Evolutionary conservation across 768 basidiomycete genomes (phyloP).

Genomic region (Vishniacozyma victoriae): DNA sequence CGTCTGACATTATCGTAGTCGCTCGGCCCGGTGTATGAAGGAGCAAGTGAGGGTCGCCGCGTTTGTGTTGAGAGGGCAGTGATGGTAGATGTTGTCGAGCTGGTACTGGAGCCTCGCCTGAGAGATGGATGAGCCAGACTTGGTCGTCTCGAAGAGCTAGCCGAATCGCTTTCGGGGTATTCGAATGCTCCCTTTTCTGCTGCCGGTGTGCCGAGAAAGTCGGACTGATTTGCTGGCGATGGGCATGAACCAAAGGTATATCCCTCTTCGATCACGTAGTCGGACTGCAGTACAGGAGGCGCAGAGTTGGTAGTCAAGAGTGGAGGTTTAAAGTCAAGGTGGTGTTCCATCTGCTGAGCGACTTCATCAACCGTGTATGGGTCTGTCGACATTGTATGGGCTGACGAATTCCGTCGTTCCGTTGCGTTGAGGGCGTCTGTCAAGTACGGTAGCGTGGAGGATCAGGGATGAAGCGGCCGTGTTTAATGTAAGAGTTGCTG

Average conservation of each 20-base stretch:
- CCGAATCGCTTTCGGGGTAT: conserved; percentile 21
- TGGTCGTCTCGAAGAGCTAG: conserved; percentile 5
- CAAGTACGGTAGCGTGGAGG: not conserved
- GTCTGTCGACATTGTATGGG: no score
- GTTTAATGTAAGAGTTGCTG: no score
- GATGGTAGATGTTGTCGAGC: not conserved
- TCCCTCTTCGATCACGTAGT: conserved; percentile 1
- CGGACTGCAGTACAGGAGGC: not conserved
- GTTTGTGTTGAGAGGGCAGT: conserved; percentile 3
- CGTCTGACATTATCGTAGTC: conserved; percentile 7
- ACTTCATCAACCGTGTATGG: no score
- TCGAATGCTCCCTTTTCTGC: conserved; percentile 43
- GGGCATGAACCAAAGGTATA: conserved; percentile 33
- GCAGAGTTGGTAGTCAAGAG: not conserved
- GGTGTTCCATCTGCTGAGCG: not conserved
- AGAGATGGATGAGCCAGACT: conserved; percentile 2
- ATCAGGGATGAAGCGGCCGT: no score
- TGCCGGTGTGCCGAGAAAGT: conserved; percentile 30
- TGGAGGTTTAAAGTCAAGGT: not conserved
- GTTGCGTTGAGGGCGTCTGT: not conserved
- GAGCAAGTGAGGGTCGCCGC: conserved; percentile 5
- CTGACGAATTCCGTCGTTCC: no score
- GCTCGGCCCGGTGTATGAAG: no score
- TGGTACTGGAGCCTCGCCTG: not conserved
- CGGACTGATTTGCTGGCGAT: conserved; percentile 5